phyloP scores from a whole-genome alignment of 208 protist genomes.

The Sergeia podlipaevii region DNA sequence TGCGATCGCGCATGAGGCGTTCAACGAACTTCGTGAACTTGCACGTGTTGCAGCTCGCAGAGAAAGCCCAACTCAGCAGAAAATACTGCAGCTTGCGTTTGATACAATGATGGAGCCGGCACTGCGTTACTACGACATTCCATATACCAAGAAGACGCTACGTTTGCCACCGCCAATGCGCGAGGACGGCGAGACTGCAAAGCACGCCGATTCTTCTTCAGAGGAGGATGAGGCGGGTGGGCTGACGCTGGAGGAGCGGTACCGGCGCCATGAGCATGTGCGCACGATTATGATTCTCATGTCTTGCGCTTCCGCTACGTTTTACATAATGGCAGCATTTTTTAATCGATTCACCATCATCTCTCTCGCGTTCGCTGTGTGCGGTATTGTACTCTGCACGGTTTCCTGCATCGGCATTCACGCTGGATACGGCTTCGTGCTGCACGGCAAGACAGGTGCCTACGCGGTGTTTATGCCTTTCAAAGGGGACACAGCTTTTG shows the following conservation, averaged over 20 bases:
- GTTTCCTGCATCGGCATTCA: constrained; percentile 59
- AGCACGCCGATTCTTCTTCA: background rate
- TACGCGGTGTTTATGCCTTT: constrained; percentile 79
- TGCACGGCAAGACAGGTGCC: constrained; percentile 24
- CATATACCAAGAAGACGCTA: constrained; percentile 15
- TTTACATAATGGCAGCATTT: constrained; percentile 64
- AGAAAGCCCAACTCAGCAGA: constrained; percentile 21
- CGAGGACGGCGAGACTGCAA: background rate
- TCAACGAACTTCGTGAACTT: constrained; percentile 17
- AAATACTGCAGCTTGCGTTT: constrained; percentile 42
- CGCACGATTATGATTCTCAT: constrained; percentile 63
- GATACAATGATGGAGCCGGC: constrained; percentile 32
- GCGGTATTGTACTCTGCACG: constrained; percentile 51
- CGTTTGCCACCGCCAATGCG: too few relatives aligned
- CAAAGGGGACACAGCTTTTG: constrained; percentile 55
- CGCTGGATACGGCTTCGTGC: constrained; percentile 59
- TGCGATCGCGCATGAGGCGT: constrained; percentile 31
- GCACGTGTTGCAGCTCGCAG: background rate
- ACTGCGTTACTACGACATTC: constrained; percentile 34
- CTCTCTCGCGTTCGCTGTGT: constrained; percentile 40
- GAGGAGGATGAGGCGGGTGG: background rate
- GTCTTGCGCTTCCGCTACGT: constrained; percentile 40
- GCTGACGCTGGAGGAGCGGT: constrained; percentile 1
- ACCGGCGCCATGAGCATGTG: constrained; percentile 24
- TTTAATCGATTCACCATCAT: constrained; percentile 30